Evolutionary conservation across 176 grass and related monocot genomes (phyloP).

Genomic region (Juncus effusus): DNA sequence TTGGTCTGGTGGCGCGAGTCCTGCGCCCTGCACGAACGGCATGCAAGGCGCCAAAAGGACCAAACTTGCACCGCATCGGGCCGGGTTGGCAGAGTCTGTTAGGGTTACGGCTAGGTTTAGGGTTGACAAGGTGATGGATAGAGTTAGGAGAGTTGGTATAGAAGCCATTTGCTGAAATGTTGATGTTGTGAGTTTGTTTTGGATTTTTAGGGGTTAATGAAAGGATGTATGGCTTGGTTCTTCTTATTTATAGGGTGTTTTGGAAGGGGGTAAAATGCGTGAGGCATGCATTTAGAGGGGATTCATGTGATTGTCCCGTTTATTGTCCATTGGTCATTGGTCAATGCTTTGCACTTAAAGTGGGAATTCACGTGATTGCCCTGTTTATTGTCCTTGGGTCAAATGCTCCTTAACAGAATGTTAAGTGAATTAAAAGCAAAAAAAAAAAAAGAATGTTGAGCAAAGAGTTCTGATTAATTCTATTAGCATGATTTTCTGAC

Average conservation of each 20-base stretch:
- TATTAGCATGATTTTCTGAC: no score
- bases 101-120: conserved; percentile 17
- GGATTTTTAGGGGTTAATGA: neutral
- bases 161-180: conserved; percentile 5
- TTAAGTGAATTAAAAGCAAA: no score
- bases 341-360: no score
- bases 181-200: neutral
- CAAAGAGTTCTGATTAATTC: no score
- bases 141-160: conserved; percentile 3
- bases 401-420: no score
- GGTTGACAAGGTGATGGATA: neutral
- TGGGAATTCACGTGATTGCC: no score
- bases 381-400: no score
- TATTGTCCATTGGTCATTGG: no score
- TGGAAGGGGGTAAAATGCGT: neutral
- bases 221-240: neutral
- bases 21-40: conserved; percentile 37
- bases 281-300: no score
- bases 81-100: neutral
- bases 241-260: conserved; percentile 11
- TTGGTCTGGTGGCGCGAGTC: conserved; percentile 37
- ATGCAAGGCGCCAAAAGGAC: conserved; percentile 58
- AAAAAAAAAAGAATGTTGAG: no score
- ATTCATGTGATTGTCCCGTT: no score
- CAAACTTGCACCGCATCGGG: conserved; percentile 39